phyloP scores from a whole-genome alignment of 805 yeast species.

The Candida oleophila region DNA sequence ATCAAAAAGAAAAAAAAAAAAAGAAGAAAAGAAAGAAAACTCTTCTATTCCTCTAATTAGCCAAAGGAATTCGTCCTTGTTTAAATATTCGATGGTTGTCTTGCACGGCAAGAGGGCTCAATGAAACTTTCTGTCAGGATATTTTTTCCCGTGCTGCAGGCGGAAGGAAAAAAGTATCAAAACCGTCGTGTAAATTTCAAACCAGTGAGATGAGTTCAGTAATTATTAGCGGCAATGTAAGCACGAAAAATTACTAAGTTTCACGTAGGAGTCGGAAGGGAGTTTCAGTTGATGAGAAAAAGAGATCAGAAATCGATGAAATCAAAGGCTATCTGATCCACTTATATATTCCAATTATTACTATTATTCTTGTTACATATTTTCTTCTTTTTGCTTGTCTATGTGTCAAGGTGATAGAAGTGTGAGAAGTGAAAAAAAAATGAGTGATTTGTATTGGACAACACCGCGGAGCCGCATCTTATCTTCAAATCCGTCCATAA shows the following conservation, averaged over 20 bases:
- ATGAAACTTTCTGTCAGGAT: background rate
- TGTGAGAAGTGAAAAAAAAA: background rate
- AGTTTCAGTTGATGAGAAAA: no score
- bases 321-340: no score
- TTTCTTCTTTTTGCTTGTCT: background rate
- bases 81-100: background rate
- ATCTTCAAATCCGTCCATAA: conserved; percentile 1
- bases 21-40: background rate
- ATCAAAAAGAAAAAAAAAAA: no score
- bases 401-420: background rate
- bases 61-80: background rate
- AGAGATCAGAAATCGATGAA: no score
- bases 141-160: background rate
- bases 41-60: background rate
- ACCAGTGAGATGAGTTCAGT: background rate
- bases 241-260: background rate
- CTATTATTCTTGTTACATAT: no score
- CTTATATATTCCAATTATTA: no score
- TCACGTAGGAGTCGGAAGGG: no score
- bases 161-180: background rate
- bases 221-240: background rate
- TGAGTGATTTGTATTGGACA: background rate
- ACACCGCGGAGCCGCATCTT: conserved; percentile 7
- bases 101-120: background rate
- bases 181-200: background rate